phyloP scores from a whole-genome alignment of 176 grass and related monocot species.

The Poa annua region DNA sequence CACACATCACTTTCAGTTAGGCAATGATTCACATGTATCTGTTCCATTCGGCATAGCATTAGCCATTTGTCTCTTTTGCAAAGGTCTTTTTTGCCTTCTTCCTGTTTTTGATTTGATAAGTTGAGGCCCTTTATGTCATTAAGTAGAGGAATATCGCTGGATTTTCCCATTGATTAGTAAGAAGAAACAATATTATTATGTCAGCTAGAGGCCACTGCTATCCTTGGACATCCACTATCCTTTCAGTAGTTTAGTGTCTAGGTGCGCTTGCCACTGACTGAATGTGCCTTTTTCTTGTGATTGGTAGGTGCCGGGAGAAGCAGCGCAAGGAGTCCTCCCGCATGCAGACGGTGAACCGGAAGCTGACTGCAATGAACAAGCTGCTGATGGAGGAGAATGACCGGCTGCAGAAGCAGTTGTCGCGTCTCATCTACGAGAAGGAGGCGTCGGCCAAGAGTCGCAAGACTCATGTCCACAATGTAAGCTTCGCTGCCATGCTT shows the following conservation, averaged over 20 bases:
- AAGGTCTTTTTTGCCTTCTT: constrained; percentile 21
- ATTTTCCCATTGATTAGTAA: constrained; percentile 27
- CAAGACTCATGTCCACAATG: constrained; percentile 70
- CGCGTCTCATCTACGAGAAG: constrained; percentile 88
- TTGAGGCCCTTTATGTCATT: constrained; percentile 6
- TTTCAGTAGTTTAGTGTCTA: neutral
- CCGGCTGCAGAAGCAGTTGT: constrained; percentile 95
- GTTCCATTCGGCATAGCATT: constrained; percentile 35
- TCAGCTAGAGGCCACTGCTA: constrained; percentile 28
- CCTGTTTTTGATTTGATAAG: constrained; percentile 37
- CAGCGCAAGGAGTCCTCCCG: constrained; percentile 97
- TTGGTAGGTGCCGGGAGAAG: constrained; percentile 88
- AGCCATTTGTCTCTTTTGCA: constrained; percentile 52
- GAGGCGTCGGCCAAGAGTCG: constrained; percentile 48
- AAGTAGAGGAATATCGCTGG: constrained; percentile 6
- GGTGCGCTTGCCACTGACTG: constrained; percentile 11
- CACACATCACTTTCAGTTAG: constrained; percentile 49
- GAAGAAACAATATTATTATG: neutral
- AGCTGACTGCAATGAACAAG: constrained; percentile 94
- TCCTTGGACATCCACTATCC: neutral
- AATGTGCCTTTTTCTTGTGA: constrained; percentile 25
- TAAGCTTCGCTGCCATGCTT: constrained; percentile 39
- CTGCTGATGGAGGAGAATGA: constrained; percentile 99
- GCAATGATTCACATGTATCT: constrained; percentile 55
- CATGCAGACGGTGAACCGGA: constrained; percentile 93